These are phyloP conservation scores for Aspergillus versicolor DNA, from an alignment of 2,329 filamentous ascomycete genomes.

Conservation along the genomic window DNA sequence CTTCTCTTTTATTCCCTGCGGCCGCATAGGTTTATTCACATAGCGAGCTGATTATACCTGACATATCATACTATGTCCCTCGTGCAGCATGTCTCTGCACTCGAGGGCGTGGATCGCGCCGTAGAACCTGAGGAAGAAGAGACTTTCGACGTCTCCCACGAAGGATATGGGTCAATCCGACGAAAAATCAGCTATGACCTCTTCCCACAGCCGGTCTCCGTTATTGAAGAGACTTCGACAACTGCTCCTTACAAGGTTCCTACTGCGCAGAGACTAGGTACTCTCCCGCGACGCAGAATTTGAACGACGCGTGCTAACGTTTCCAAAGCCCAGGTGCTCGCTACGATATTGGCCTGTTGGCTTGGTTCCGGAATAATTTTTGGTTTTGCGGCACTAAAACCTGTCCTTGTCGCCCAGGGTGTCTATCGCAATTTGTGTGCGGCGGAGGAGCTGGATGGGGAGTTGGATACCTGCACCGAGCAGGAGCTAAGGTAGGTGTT, in stretches of 20 bases:
- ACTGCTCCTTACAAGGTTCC: constrained; percentile 53
- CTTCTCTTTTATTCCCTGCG: neutral
- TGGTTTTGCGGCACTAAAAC: constrained; percentile 82
- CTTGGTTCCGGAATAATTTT: constrained; percentile 78
- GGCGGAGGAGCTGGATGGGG: constrained; percentile 44
- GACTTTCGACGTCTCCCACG: constrained; percentile 5
- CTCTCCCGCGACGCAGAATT: neutral
- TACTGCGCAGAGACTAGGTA: constrained; percentile 34
- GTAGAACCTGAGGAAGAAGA: constrained; percentile 22
- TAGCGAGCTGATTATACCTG: too few relatives aligned
- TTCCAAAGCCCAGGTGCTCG: constrained; percentile 57
- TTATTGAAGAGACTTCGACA: constrained; percentile 42
- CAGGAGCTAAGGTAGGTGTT: constrained; percentile 54
- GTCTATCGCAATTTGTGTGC: constrained; percentile 69
- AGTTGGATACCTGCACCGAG: constrained; percentile 55
- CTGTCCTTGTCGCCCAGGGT: constrained; percentile 70
- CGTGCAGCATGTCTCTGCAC: constrained; percentile 51
- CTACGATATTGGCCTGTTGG: constrained; percentile 70
- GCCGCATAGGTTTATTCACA: neutral
- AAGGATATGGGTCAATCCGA: constrained; percentile 17
- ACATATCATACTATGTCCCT: constrained; percentile 46
- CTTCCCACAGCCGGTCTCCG: constrained; percentile 39
- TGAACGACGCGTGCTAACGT: constrained; percentile 5
- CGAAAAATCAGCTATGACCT: constrained; percentile 43
- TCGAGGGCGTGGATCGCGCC: constrained; percentile 51